Evolutionary conservation across 1,139 yeast species (phyloP).

Genomic region (Meyerozyma athensensis): DNA sequence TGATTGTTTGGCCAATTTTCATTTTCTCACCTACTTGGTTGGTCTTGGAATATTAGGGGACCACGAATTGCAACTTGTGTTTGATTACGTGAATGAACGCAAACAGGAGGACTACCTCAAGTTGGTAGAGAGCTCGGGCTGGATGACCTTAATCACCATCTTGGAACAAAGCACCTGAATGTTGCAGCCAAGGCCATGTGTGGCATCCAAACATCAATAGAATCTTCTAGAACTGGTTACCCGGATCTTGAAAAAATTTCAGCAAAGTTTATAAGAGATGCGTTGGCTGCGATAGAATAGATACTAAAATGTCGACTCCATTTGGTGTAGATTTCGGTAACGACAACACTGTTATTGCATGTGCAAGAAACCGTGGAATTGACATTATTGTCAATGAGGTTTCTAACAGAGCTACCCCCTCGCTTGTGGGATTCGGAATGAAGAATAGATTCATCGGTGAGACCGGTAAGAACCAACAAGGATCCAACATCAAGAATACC

Average conservation of each 20-base stretch:
- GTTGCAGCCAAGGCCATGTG: conserved; percentile 1
- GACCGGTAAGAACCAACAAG: conserved; percentile 92
- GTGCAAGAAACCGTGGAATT: conserved; percentile 98
- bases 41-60: conserved; percentile 48
- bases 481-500: conserved; percentile 92
- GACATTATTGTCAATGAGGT: conserved; percentile 98
- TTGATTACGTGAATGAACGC: conserved; percentile 36
- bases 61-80: conserved; percentile 46
- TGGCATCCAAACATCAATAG: conserved; percentile 7
- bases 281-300: background rate
- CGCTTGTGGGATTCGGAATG: conserved; percentile 87
- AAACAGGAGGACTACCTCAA: conserved; percentile 43
- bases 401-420: conserved; percentile 94
- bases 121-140: conserved; percentile 63
- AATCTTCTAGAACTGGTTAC: conserved; percentile 14
- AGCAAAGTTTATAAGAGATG: conserved; percentile 4
- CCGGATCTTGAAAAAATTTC: conserved; percentile 4
- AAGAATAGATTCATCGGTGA: conserved; percentile 94
- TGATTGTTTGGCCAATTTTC: conserved; percentile 59
- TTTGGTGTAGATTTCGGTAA: conserved; percentile 99
- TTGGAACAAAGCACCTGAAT: conserved; percentile 31
- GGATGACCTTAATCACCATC: conserved; percentile 71
- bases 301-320: conserved; percentile 56
- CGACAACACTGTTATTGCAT: conserved; percentile 88
- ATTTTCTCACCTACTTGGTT: conserved; percentile 56